Conservation (phyloP, 2,329 filamentous ascomycete species). For the Colletotrichum tropicale region DNA sequence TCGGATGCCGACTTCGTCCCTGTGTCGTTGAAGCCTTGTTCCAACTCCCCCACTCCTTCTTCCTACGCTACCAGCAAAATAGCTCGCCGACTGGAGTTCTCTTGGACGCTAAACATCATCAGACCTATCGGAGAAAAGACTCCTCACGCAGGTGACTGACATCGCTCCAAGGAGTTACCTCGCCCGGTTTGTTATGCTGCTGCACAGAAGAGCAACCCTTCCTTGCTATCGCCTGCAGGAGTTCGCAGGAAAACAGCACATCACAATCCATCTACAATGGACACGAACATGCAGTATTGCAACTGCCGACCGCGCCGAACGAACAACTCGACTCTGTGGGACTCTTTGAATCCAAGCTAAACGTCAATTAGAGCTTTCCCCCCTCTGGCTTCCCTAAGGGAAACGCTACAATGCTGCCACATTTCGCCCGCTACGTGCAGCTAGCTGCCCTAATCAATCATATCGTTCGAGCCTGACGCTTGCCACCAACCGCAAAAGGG, state of each 20-base stretch:
- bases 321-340: not conserved
- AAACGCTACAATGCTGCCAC: not conserved
- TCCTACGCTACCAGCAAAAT: not conserved
- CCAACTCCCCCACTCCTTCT: not conserved
- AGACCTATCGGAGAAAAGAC: slow-evolving; percentile 15
- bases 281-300: not conserved
- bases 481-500: not conserved
- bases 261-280: not conserved
- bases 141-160: not conserved
- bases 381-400: not conserved
- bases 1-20: not conserved
- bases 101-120: not conserved
- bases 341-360: not conserved
- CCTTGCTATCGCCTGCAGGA: slow-evolving; percentile 5
- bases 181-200: not conserved
- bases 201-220: not conserved
- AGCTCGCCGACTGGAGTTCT: not conserved
- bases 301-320: slow-evolving; percentile 10
- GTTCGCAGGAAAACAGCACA: slow-evolving; percentile 9
- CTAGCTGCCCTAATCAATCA: not conserved
- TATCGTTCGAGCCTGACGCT: not conserved
- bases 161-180: not conserved
- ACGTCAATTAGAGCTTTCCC: not conserved
- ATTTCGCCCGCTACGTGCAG: not conserved
- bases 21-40: not conserved